Evolutionary conservation across 495 filamentous ascomycete genomes (phyloP).

Genomic region (Talaromyces liani): DNA sequence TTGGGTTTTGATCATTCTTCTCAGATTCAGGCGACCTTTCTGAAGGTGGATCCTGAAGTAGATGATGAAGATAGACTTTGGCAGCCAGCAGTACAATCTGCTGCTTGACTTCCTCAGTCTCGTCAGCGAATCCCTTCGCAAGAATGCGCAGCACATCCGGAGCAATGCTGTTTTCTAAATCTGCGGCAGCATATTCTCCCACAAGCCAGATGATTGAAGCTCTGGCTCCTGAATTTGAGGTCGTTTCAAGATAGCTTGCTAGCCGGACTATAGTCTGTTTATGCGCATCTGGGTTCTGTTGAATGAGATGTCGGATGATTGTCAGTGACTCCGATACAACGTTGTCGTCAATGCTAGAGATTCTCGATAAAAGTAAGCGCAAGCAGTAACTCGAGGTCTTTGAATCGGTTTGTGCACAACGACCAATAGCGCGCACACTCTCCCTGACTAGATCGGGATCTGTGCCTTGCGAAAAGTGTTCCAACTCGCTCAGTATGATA

Average conservation of each 20-base stretch:
- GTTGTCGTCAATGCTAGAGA: constrained; percentile 75
- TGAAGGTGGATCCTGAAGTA: constrained; percentile 38
- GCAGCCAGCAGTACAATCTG: constrained; percentile 90
- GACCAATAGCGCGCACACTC: constrained; percentile 83
- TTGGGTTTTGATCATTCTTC: constrained; percentile 15
- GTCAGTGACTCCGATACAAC: constrained; percentile 87
- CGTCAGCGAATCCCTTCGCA: constrained; percentile 72
- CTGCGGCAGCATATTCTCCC: constrained; percentile 78
- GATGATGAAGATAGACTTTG: constrained; percentile 86
- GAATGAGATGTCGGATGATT: constrained; percentile 90
- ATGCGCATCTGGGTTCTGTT: constrained; percentile 76
- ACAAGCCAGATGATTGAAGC: constrained; percentile 97
- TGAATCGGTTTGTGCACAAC: constrained; percentile 75
- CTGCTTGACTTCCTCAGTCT: constrained; percentile 76
- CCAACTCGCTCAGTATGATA: constrained; percentile 83
- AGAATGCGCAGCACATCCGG: constrained; percentile 89
- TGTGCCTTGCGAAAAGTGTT: constrained; percentile 77
- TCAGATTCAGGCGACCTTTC: background rate
- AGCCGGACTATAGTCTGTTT: constrained; percentile 74
- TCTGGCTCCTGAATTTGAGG: constrained; percentile 74
- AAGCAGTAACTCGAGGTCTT: constrained; percentile 69
- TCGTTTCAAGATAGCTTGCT: constrained; percentile 84
- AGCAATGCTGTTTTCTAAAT: constrained; percentile 78
- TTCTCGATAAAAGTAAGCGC: constrained; percentile 70
- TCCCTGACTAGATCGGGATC: constrained; percentile 76